These are phyloP conservation scores for Eucommia ulmoides DNA, from an alignment of 257 asterid species.

Conservation along the genomic window DNA sequence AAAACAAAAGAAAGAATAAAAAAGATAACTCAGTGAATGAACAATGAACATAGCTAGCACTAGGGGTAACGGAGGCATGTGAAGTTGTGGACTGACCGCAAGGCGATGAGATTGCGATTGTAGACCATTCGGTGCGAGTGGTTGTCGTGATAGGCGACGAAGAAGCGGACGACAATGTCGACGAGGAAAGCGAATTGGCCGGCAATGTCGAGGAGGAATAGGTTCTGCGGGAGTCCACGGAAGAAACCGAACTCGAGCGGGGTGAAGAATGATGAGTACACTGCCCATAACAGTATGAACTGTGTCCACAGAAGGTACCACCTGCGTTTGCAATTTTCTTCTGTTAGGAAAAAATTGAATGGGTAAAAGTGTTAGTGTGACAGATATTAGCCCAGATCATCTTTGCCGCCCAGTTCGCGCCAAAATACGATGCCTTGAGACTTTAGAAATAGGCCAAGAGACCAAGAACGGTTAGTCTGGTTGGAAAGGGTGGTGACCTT, in stretches of 20 bases:
- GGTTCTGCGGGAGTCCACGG: slow-evolving; percentile 55
- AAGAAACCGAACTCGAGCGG: slow-evolving; percentile 73
- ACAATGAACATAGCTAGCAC: no score
- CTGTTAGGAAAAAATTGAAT: no score
- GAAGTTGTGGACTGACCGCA: slow-evolving; percentile 22
- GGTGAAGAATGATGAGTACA: slow-evolving; percentile 70
- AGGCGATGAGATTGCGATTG: slow-evolving; percentile 40
- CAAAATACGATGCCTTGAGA: no score
- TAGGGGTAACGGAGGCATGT: not conserved
- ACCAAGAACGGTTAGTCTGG: no score
- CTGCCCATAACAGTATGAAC: slow-evolving; percentile 62
- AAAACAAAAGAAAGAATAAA: no score
- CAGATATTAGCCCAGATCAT: no score
- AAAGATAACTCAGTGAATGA: no score
- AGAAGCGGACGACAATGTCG: slow-evolving; percentile 48
- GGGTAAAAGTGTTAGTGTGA: no score
- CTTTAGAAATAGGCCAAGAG: no score
- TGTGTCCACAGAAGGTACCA: slow-evolving; percentile 49
- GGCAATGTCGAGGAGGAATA: slow-evolving; percentile 55
- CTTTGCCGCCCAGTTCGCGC: no score
- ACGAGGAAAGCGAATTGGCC: slow-evolving; percentile 60
- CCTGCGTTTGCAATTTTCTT: no score
- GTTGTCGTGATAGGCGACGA: slow-evolving; percentile 42
- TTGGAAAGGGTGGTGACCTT: no score
- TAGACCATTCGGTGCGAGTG: slow-evolving; percentile 40